Conservation (phyloP, 257 asterid genomes). For the Fraxinus pennsylvanica region DNA sequence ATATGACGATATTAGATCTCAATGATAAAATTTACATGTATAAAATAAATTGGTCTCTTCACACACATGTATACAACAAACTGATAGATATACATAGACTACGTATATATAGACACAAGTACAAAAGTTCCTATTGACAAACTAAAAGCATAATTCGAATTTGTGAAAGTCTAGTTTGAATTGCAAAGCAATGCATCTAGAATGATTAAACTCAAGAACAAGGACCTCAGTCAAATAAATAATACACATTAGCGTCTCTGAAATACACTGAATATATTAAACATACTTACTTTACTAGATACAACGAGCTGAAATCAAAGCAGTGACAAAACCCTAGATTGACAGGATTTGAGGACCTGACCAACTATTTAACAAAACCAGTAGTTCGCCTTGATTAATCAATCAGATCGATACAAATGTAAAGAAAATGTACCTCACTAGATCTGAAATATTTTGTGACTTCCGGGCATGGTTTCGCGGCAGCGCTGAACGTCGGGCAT, state of each 20-base stretch:
- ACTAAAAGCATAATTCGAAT: neutral
- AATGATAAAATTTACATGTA: neutral
- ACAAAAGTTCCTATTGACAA: neutral
- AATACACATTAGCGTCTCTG: neutral
- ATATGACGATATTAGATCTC: neutral
- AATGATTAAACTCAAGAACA: neutral
- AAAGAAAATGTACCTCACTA: constrained; percentile 49
- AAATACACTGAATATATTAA: neutral
- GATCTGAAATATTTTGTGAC: constrained; percentile 71
- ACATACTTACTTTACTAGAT: neutral
- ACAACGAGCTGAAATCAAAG: neutral
- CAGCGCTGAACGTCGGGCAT: constrained; percentile 37
- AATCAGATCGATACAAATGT: neutral
- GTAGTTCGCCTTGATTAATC: neutral
- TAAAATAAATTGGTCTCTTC: neutral
- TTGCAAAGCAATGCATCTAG: neutral
- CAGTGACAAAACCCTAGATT: constrained; percentile 36
- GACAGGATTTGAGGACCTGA: constrained; percentile 14
- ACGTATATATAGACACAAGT: neutral
- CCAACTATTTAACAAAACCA: constrained; percentile 12
- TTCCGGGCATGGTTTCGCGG: constrained; percentile 40
- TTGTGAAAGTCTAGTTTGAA: neutral
- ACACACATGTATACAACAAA: neutral
- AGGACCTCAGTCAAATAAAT: neutral
- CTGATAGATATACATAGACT: neutral